Evolutionary conservation across 2,329 filamentous ascomycete genomes (phyloP).

Genomic region (Microascus cirrosus): DNA sequence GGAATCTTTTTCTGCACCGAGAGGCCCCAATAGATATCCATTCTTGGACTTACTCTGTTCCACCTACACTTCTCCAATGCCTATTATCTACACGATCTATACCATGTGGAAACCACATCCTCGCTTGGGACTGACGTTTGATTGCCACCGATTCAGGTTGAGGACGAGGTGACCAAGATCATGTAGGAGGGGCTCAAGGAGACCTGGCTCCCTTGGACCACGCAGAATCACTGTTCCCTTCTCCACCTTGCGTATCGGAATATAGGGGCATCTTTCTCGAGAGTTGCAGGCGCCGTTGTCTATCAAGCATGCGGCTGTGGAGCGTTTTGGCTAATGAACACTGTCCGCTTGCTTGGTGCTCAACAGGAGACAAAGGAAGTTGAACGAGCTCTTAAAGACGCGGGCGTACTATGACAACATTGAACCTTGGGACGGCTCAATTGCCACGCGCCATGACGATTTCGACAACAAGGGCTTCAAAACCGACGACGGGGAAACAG

Average conservation of each 20-base stretch:
- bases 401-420: conserved; percentile 24
- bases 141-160: conserved; percentile 51
- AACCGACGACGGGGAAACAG: background rate
- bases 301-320: background rate
- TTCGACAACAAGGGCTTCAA: background rate
- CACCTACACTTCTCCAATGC: background rate
- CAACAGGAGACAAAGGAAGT: conserved; percentile 17
- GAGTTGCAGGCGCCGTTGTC: background rate
- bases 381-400: conserved; percentile 22
- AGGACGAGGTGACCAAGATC: conserved; percentile 84
- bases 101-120: background rate
- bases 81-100: background rate
- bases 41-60: background rate
- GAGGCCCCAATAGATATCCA: background rate
- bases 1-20: conserved; percentile 5
- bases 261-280: background rate
- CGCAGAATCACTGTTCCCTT: background rate
- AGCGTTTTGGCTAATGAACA: conserved; percentile 7
- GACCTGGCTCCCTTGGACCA: background rate
- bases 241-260: background rate
- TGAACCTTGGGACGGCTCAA: background rate
- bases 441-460: background rate
- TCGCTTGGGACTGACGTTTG: conserved; percentile 4
- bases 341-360: background rate
- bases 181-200: conserved; percentile 45